Evolutionary conservation across 768 basidiomycete genomes (phyloP), one percentile per base, ranked within the genome.

Genomic region (Lentinula guzmanii): DNA sequence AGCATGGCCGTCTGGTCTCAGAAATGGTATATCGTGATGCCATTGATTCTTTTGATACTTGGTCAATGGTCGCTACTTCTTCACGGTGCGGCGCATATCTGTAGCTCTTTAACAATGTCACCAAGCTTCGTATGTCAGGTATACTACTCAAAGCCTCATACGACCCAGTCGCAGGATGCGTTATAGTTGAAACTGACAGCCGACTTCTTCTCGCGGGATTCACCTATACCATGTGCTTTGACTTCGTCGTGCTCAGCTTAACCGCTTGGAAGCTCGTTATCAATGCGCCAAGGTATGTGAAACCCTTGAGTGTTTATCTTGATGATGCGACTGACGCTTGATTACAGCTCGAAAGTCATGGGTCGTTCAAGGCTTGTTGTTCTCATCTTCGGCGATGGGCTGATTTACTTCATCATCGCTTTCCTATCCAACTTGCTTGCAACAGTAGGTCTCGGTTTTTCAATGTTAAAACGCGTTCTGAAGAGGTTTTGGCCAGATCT

Each of bases 331-430:
- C 39, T 35, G 28, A 39, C 34, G 37, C 1, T 13, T 8, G 10
- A 28, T 18, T 34, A 24, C 55, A 50, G 62, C 24, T 65, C 48
- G 62, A 64, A 48, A 62, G 65, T 5, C 46, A 70, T 53, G 62
- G 58, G 45, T 41, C 67, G 64, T 31, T 66, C 70, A 65, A 77
- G 58, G 53, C 61, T 63, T 45, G 70, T 45, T 51, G 42, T 42
- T 8, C 76, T 90, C 75, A 84, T 64, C 41, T 60, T 66, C 86
- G 87, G 45, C 13, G 88, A 91, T 61, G 89, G 89, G 18, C 71
- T 92, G 10, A 83, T 89, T 58, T 91, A 81, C 73, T 91, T 91
- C 74, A 71, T 91, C 63, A 80, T 91, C 54, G 90, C 90, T 83
- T 90, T 90, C 74, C 66, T 88, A 69, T 79, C 86, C 24, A 90